These are phyloP conservation scores for Penicillium coprophilum DNA, from an alignment of 495 filamentous ascomycete species.

Conservation along the genomic window DNA sequence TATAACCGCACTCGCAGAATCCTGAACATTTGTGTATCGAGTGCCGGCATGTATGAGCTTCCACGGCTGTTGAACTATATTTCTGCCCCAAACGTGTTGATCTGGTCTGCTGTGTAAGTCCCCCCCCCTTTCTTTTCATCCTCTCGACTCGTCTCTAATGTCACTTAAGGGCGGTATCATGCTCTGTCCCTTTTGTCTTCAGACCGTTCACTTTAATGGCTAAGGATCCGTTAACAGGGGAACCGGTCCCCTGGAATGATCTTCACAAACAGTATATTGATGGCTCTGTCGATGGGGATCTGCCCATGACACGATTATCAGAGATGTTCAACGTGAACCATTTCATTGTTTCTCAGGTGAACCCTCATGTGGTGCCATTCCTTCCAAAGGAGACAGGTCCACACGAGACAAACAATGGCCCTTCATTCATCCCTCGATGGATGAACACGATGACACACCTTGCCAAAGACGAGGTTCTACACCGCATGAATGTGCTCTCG, in stretches of 20 bases:
- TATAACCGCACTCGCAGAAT: conserved; percentile 90
- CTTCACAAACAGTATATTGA: conserved; percentile 84
- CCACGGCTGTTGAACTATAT: conserved; percentile 88
- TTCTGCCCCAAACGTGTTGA: conserved; percentile 88
- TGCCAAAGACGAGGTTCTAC: conserved; percentile 76
- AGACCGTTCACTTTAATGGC: conserved; percentile 70
- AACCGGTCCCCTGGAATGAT: conserved; percentile 78
- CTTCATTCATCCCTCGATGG: conserved; percentile 54
- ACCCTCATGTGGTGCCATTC: conserved; percentile 91
- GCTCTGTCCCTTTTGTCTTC: conserved; percentile 88
- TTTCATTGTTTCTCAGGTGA: conserved; percentile 95
- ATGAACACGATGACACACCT: conserved; percentile 67
- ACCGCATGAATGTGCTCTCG: conserved; percentile 76
- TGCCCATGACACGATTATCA: conserved; percentile 85
- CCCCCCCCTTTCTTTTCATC: not conserved
- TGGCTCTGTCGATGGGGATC: conserved; percentile 89
- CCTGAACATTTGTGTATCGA: conserved; percentile 90
- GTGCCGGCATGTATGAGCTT: conserved; percentile 81
- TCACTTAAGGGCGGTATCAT: conserved; percentile 69
- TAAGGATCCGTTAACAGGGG: conserved; percentile 81
- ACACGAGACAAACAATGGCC: conserved; percentile 34
- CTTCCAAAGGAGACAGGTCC: conserved; percentile 68
- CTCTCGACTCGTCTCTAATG: conserved; percentile 10
- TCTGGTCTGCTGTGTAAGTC: conserved; percentile 90
- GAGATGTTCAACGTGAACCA: conserved; percentile 99